A percentile compares a stretch with the other conserved stretches of the same genome.
These are phyloP conservation scores for Millerozyma acaciae DNA, from an alignment of 805 yeast genomes.

Conservation along the genomic window DNA sequence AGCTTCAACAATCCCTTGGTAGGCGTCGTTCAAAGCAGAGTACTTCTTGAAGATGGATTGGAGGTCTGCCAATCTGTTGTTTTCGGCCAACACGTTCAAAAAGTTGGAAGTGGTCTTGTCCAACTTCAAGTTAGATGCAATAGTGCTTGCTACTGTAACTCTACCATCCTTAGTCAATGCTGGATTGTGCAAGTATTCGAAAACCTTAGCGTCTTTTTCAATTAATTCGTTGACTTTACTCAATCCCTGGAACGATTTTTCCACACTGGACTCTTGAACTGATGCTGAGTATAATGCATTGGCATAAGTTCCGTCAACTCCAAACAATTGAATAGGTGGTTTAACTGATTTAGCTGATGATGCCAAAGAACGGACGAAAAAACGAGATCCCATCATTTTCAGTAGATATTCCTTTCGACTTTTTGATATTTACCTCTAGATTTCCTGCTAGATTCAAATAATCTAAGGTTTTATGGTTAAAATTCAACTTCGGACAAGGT, in stretches of 20 bases:
- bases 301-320: slow-evolving; percentile 96
- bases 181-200: slow-evolving; percentile 69
- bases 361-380: slow-evolving; percentile 69
- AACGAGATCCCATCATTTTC: slow-evolving; percentile 55
- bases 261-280: slow-evolving; percentile 73
- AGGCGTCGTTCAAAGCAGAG: slow-evolving; percentile 76
- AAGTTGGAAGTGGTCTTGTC: slow-evolving; percentile 77
- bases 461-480: too few relatives aligned
- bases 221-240: slow-evolving; percentile 52
- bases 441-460: not conserved
- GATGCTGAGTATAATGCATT: slow-evolving; percentile 92
- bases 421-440: not conserved
- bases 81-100: slow-evolving; percentile 81
- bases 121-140: slow-evolving; percentile 46
- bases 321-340: slow-evolving; percentile 92
- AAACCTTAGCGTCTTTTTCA: slow-evolving; percentile 59
- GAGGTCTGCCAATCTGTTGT: slow-evolving; percentile 83
- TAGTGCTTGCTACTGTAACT: slow-evolving; percentile 58
- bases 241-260: slow-evolving; percentile 64
- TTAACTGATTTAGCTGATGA: slow-evolving; percentile 61
- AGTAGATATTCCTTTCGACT: too few relatives aligned
- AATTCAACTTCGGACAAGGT: slow-evolving; percentile 1
- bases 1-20: slow-evolving; percentile 90
- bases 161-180: slow-evolving; percentile 76
- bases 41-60: slow-evolving; percentile 65